phyloP scores from a whole-genome alignment of 2,329 filamentous ascomycete species.

The Pseudogymnoascus sp. region DNA sequence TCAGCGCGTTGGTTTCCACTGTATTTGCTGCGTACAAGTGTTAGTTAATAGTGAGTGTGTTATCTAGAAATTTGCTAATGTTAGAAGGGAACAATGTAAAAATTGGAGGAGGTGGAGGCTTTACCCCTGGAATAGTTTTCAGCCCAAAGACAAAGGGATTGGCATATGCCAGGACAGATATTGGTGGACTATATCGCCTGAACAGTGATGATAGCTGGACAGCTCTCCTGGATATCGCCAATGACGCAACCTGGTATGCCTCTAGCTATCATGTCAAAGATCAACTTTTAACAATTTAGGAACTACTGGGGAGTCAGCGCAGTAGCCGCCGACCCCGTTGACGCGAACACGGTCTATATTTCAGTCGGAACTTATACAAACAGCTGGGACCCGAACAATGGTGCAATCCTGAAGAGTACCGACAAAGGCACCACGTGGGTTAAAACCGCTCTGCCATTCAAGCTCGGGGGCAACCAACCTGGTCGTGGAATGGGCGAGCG shows the following conservation, averaged over 20 bases:
- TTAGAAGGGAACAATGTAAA: slow-evolving; percentile 41
- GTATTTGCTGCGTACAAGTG: slow-evolving; percentile 2
- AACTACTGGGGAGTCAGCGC: slow-evolving; percentile 53
- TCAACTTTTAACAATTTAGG: slow-evolving; percentile 30
- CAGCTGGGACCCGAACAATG: slow-evolving; percentile 51
- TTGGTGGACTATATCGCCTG: slow-evolving; percentile 50
- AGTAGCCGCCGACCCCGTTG: slow-evolving; percentile 48
- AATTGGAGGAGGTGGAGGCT: slow-evolving; percentile 52
- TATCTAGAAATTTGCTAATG: background rate
- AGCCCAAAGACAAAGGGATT: slow-evolving; percentile 46
- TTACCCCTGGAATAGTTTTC: slow-evolving; percentile 52
- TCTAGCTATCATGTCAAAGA: slow-evolving; percentile 7
- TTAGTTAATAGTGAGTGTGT: background rate
- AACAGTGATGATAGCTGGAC: slow-evolving; percentile 52
- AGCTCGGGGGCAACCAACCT: slow-evolving; percentile 57
- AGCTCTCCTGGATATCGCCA: slow-evolving; percentile 44
- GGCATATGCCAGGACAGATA: slow-evolving; percentile 52
- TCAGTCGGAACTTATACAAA: slow-evolving; percentile 56
- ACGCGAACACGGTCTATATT: slow-evolving; percentile 47
- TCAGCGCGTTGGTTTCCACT: slow-evolving; percentile 9
- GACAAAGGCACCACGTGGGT: slow-evolving; percentile 50
- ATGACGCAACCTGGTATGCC: slow-evolving; percentile 39
- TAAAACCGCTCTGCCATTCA: slow-evolving; percentile 47
- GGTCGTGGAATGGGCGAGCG: slow-evolving; percentile 54
- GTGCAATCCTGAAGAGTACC: slow-evolving; percentile 48